Base-by-base conservation (phyloP, 495 filamentous ascomycete genomes). In the Penicillium atrosanguineum region DNA sequence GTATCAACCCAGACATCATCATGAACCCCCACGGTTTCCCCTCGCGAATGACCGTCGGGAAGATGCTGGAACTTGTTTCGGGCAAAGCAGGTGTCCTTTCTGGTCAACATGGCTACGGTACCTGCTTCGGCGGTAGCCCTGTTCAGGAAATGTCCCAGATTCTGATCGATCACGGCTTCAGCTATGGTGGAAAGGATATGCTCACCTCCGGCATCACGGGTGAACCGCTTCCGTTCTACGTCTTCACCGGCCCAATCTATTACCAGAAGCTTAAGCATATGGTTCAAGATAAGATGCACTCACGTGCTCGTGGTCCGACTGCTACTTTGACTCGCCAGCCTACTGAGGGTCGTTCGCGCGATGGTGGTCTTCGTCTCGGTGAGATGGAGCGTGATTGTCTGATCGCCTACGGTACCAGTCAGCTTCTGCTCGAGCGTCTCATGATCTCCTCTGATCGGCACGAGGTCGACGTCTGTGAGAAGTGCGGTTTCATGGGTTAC, bases 11-110 rank as follows among this genome's bases (percentile, higher is more conserved):
- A 0, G 94, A 99, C 68, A 94, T 99, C 63, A 99, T 99, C 83
- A 99, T 99, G 95, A 99, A 99, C 75, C 94, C 94, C 1, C 94
- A 99, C 72, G 94, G 95, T 83, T 97, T 99, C 80, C 94, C 94
- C 7, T 97, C 92, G 11, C 94, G 94, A 68, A 99, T 99, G 94
- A 99, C 94, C 44, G 95, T 99, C 59, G 94, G 95, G 9, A 97
- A 99, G 69, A 90, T 99, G 79, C 79, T 99, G 46, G 94, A 99
- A 69, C 86, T 96, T 40, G 79, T 99, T 12, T 87, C 93, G 1
- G 95, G 95, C 44, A 99, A 99, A 71, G 93, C 95, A 3, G 88
- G 91, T 21, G 85, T 97, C 2, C 67, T 97, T 18, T 77, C 83
- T 26, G 95, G 95, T 2, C 84, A 84, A 25, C 81, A 88, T 43